Percentiles rank a stretch among this genome's conserved stretches.
phyloP scores from a whole-genome alignment of 805 yeast species.

The Yamadazyma sp. region DNA sequence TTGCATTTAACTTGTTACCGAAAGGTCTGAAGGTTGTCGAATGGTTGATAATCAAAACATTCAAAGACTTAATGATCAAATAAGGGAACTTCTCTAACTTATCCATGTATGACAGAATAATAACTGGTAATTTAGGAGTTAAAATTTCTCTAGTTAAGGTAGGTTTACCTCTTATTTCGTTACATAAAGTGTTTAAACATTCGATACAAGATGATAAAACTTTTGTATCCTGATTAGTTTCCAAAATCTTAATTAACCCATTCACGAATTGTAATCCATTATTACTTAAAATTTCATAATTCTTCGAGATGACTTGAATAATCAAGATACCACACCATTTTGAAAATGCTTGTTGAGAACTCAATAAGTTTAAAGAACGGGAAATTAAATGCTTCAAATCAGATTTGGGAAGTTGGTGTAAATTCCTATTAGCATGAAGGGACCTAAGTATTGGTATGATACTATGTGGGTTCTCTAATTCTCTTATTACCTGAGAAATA shows the following conservation, averaged over 20 bases:
- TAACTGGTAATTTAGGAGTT: conserved; percentile 71
- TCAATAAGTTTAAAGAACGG: conserved; percentile 28
- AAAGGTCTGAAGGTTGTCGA: conserved; percentile 82
- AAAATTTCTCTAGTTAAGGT: conserved; percentile 78
- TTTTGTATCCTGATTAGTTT: conserved; percentile 31
- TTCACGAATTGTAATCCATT: conserved; percentile 40
- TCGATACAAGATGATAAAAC: conserved; percentile 37
- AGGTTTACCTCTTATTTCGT: conserved; percentile 71
- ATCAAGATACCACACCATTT: conserved; percentile 63
- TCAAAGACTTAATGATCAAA: conserved; percentile 31
- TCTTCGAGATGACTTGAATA: conserved; percentile 40
- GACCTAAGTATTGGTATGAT: conserved; percentile 31
- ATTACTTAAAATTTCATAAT: conserved; percentile 35
- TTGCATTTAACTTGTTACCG: conserved; percentile 57
- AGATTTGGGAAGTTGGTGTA: conserved; percentile 43
- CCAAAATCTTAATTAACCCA: conserved; percentile 40
- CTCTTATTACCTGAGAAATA: conserved; percentile 13
- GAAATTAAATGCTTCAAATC: conserved; percentile 51
- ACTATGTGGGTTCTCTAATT: conserved; percentile 23
- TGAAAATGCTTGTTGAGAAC: conserved; percentile 30
- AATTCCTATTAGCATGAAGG: conserved; percentile 25
- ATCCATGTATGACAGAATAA: conserved; percentile 53
- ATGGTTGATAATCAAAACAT: conserved; percentile 48
- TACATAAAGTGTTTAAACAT: conserved; percentile 39
- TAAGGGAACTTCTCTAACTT: conserved; percentile 27